These are phyloP conservation scores for Sugiyamaella valdiviana DNA, from an alignment of 805 yeast genomes.

Conservation along the genomic window DNA sequence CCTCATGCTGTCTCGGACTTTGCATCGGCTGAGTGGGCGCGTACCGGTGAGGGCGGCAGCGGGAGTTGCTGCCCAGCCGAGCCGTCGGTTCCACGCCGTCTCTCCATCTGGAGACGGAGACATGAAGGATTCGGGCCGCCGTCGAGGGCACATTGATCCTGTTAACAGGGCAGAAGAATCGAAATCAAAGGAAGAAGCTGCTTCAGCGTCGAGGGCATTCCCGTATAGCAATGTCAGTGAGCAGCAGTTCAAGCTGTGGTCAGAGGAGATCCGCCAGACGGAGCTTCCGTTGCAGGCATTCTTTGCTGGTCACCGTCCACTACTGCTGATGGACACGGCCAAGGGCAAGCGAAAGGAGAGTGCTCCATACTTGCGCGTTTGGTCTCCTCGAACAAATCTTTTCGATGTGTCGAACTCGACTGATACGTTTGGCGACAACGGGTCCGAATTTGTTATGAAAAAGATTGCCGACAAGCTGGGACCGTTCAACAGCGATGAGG, in stretches of 20 bases:
- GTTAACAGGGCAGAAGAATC: background rate
- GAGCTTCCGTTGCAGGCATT: constrained; percentile 34
- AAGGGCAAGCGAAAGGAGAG: background rate
- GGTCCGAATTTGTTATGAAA: background rate
- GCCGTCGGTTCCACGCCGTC: background rate
- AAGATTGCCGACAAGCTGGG: constrained; percentile 9
- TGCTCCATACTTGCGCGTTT: constrained; percentile 5
- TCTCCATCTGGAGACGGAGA: background rate
- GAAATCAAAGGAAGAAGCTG: background rate
- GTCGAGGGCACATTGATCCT: background rate
- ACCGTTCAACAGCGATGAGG: constrained; percentile 7
- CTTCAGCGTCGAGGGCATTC: constrained; percentile 1
- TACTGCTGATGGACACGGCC: constrained; percentile 36
- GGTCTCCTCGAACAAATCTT: constrained; percentile 7
- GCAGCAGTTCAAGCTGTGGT: constrained; percentile 13
- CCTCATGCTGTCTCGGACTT: background rate
- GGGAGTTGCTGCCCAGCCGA: background rate
- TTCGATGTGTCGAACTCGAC: constrained; percentile 4
- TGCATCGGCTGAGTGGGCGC: background rate
- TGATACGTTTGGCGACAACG: background rate
- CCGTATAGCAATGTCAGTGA: constrained; percentile 16
- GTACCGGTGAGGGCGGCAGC: no score
- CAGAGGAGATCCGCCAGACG: constrained; percentile 13
- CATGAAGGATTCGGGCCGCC: background rate
- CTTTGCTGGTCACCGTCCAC: constrained; percentile 43